Evolutionary conservation across 768 basidiomycete genomes (phyloP), one percentile per base, ranked within the genome.

Genomic region (Pulveroboletus sp.): DNA sequence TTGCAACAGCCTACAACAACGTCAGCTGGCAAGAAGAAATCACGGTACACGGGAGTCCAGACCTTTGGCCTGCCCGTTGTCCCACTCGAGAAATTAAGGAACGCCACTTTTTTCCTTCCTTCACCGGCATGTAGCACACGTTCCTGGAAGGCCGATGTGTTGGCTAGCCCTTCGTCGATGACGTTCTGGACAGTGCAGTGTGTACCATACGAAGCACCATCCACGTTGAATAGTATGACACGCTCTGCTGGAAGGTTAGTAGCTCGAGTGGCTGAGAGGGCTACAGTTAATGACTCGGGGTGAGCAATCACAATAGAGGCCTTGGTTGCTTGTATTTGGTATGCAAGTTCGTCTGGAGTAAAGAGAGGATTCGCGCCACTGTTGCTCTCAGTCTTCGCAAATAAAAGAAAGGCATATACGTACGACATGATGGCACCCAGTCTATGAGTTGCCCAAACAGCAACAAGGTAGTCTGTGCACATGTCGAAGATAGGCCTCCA

Each of bases 301-400:
- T 81, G 76, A 15, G 72, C 66, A 41, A 84, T 65, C 31, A 84
- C 58, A 36, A 83, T 58, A 10, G 73, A 64, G 2, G 81, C 71
- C 43, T 73, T 75, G 11, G 76, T 73, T 4, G 71, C 65, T 24
- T 68, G 60, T 35, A 86, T 70, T 61, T 86, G 84, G 59, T 85
- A 72, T 4, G 65, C 67, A 3, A 86, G 73, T 57, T 86, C 84
- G 10, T 79, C 78, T 3, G 69, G 58, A 14, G 76, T 79, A 61
- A 77, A 86, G 6, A 68, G 65, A 4, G 84, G 84, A 55, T 86
- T 86, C 10, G 82, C 79, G n/a, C 80, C 80, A 11, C 82, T 83
- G 36, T 6, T n/a, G 6, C 8, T 24, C 37, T 61, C 5, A 58
- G 51, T 31, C 21, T 26, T 24, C 11, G 39, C n/a, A 1, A 28